Evolutionary conservation across 768 basidiomycete genomes (phyloP).

Genomic region (Lactarius psammicola): DNA sequence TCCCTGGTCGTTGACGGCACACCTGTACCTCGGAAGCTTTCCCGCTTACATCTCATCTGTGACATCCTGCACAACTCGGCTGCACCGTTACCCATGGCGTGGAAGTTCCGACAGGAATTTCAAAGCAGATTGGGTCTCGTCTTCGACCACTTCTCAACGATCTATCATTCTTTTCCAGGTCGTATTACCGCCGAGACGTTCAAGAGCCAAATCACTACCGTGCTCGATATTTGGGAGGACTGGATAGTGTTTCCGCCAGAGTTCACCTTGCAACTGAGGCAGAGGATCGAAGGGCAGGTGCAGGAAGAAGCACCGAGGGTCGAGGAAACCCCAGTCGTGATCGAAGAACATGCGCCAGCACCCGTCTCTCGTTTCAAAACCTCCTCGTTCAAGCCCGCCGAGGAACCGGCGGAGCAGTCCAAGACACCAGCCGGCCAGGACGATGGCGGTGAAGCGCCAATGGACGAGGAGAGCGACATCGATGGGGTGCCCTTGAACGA

Average conservation of each 20-base stretch:
- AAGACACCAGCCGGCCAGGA: conserved; percentile 30
- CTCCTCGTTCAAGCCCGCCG: conserved; percentile 73
- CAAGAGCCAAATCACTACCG: conserved; percentile 84
- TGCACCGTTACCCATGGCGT: conserved; percentile 89
- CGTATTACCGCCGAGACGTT: conserved; percentile 95
- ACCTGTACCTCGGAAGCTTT: conserved; percentile 95
- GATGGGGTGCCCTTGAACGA: conserved; percentile 55
- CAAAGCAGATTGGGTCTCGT: conserved; percentile 88
- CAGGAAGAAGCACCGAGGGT: conserved; percentile 32
- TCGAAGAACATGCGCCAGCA: conserved; percentile 35
- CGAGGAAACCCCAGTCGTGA: conserved; percentile 30
- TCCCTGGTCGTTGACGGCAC: conserved; percentile 90
- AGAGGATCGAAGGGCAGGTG: conserved; percentile 65
- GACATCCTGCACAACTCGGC: conserved; percentile 98
- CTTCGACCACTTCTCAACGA: conserved; percentile 91
- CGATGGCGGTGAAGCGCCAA: conserved; percentile 43
- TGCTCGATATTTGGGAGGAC: conserved; percentile 97
- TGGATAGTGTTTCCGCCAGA: conserved; percentile 96
- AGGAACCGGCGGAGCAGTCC: conserved; percentile 37
- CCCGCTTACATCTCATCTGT: conserved; percentile 91
- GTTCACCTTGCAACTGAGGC: conserved; percentile 70
- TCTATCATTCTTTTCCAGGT: conserved; percentile 95
- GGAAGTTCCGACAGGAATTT: conserved; percentile 96
- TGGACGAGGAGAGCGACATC: conserved; percentile 47
- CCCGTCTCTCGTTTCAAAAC: conserved; percentile 67